Evolutionary conservation across 768 basidiomycete species (phyloP), one percentile per base, ranked within the genome.

Genomic region (Russula earlei): DNA sequence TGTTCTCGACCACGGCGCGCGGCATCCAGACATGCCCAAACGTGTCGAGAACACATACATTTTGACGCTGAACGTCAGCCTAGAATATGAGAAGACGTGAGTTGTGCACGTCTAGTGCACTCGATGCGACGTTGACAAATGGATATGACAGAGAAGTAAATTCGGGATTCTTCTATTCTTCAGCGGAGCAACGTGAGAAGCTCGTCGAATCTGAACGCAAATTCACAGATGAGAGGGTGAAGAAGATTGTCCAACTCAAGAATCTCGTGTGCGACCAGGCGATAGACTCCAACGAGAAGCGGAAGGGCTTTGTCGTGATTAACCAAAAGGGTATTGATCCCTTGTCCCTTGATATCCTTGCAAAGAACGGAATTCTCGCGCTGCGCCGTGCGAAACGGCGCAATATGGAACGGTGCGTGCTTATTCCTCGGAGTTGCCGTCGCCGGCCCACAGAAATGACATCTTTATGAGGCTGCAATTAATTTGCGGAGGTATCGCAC

Each of bases 301-400:
- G 72, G 62, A 93, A 89, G 71, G 83, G 76, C 66, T 97, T 99
- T 67, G 95, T 98, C 48, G 71, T 98, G 52, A 86, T 99, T 73
- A 99, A 98, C 71, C 96, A 99, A 72, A 99, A 99, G 71, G 96
- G 96, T 60, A 99, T 99, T 62, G 96, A 99, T 70, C 96, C 96
- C 6, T 80, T 99, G 68, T 91, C 87, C 65, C 77, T 99, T 54
- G 96, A 99, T 70, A 84, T 98, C 40, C 75, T 99, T 38, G 93
- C 91, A 42, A 98, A 98, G 78, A 89, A 92, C 70, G 95, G 93
- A 12, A 98, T 99, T 60, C 72, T 99, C 55, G 95, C 92, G 20
- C 78, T 99, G 49, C 81, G 96, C 60, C 78, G 96, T 58, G 96
- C 96, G 17, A 99, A 99, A 77, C 78, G 96, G 67, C 83, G 96